These are phyloP conservation scores for Golubevia pallescens DNA, from an alignment of 1,284 basidiomycete species.

Conservation along the genomic window DNA sequence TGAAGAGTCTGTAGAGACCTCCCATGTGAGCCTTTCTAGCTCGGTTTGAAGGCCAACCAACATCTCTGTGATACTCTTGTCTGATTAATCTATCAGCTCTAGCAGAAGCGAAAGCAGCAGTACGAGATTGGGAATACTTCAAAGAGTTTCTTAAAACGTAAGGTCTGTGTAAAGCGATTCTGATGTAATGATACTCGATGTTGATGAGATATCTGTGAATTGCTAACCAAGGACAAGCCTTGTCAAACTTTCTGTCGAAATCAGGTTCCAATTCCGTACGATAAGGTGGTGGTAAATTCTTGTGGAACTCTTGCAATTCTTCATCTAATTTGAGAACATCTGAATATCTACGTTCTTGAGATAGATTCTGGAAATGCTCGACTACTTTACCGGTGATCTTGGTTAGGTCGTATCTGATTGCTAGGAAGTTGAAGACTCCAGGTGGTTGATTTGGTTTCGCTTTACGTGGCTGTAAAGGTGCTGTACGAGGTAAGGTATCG, in stretches of 20 bases:
- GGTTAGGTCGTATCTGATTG: slow-evolving; percentile 81
- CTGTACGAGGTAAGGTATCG: slow-evolving; percentile 65
- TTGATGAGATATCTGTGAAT: slow-evolving; percentile 54
- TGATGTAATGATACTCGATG: slow-evolving; percentile 53
- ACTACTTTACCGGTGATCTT: slow-evolving; percentile 88
- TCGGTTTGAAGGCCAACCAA: slow-evolving; percentile 39
- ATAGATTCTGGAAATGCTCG: slow-evolving; percentile 91
- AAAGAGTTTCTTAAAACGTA: slow-evolving; percentile 26
- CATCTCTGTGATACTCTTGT: slow-evolving; percentile 42
- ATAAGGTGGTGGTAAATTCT: slow-evolving; percentile 72
- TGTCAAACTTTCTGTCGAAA: slow-evolving; percentile 41
- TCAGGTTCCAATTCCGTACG: slow-evolving; percentile 9
- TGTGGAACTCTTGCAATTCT: slow-evolving; percentile 80
- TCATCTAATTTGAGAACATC: slow-evolving; percentile 85
- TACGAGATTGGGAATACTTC: slow-evolving; percentile 41
- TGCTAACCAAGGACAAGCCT: slow-evolving; percentile 41
- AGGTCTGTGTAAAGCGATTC: slow-evolving; percentile 53
- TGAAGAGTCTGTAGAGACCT: slow-evolving; percentile 55
- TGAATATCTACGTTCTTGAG: slow-evolving; percentile 79
- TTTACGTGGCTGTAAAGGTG: slow-evolving; percentile 24
- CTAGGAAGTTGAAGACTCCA: slow-evolving; percentile 84
- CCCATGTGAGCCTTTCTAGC: slow-evolving; percentile 50
- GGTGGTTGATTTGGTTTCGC: slow-evolving; percentile 68
- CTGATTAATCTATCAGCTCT: slow-evolving; percentile 42
- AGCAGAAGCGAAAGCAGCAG: slow-evolving; percentile 47